These are phyloP conservation scores for Backusella sp. DNA, from an alignment of 192 early-diverging fungal species.

Conservation along the genomic window DNA sequence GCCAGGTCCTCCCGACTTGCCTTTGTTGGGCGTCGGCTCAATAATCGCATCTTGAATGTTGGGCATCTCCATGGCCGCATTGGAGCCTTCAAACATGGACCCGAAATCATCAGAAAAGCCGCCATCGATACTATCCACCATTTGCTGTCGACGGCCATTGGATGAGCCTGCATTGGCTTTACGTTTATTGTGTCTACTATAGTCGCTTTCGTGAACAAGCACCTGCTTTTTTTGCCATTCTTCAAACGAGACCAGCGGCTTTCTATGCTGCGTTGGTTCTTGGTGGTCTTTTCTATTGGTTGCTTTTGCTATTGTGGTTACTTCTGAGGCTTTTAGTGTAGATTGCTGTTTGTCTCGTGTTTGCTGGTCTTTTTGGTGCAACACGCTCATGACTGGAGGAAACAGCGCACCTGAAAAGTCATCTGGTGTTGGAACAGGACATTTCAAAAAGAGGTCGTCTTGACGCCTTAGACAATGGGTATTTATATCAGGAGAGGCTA, in stretches of 20 bases:
- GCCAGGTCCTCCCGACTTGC: not conserved
- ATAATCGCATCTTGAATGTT: not conserved
- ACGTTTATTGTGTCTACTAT: not conserved
- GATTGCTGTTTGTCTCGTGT: not conserved
- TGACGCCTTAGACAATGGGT: not conserved
- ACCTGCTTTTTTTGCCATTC: constrained; percentile 35
- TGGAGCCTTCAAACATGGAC: constrained; percentile 32
- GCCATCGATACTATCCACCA: constrained; percentile 39
- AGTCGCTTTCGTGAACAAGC: constrained; percentile 16
- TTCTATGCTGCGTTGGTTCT: not conserved
- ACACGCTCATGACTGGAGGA: not conserved
- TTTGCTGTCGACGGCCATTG: constrained; percentile 7
- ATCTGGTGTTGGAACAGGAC: not conserved
- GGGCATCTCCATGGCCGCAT: not conserved
- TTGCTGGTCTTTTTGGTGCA: not conserved
- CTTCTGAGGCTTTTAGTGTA: not conserved
- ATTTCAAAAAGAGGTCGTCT: not conserved
- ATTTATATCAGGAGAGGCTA: not conserved
- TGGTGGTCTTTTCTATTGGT: not conserved
- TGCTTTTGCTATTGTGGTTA: not conserved
- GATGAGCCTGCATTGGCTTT: not conserved
- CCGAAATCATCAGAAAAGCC: constrained; percentile 38
- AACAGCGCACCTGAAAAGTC: not conserved
- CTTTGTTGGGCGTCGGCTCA: not conserved
- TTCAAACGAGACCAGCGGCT: constrained; percentile 34